phyloP scores from a whole-genome alignment of 306 rosid genomes.

The Cyclanthera cordifolia region DNA sequence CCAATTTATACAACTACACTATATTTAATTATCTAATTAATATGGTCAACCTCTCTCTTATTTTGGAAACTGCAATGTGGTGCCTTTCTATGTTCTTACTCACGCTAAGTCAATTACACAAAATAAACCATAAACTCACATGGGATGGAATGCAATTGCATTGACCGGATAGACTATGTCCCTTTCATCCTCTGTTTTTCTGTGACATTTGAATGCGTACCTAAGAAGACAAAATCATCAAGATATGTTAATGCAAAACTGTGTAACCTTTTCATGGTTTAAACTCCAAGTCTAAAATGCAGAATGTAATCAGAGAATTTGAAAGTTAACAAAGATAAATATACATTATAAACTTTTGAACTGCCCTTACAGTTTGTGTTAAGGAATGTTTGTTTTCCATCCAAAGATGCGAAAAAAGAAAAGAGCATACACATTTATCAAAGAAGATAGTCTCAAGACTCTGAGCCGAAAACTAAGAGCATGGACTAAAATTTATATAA shows the following conservation, averaged over 20 bases:
- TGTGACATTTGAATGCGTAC: constrained; percentile 93
- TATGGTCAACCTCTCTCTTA: background rate
- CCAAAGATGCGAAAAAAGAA: background rate
- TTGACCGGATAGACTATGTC: constrained; percentile 96
- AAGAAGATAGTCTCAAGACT: background rate
- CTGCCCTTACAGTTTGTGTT: background rate
- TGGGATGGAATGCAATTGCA: constrained; percentile 87
- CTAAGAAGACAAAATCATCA: constrained; percentile 26
- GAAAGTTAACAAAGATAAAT: background rate
- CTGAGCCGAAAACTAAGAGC: background rate
- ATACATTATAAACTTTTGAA: background rate
- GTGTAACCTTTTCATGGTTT: background rate
- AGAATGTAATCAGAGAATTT: background rate
- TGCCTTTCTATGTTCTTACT: background rate
- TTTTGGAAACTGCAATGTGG: background rate
- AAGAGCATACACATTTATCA: too few species aligned
- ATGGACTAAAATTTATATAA: background rate
- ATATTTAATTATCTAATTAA: background rate
- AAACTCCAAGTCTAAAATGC: background rate
- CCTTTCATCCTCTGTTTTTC: constrained; percentile 97
- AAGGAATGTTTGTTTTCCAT: background rate
- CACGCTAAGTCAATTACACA: background rate
- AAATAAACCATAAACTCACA: constrained; percentile 37
- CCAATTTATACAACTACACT: background rate
- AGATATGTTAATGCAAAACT: background rate